A percentile compares a stretch with the other conserved stretches of the same genome.
Conservation (phyloP, 108 stramenopile genomes). For the Fragilaria radians region DNA sequence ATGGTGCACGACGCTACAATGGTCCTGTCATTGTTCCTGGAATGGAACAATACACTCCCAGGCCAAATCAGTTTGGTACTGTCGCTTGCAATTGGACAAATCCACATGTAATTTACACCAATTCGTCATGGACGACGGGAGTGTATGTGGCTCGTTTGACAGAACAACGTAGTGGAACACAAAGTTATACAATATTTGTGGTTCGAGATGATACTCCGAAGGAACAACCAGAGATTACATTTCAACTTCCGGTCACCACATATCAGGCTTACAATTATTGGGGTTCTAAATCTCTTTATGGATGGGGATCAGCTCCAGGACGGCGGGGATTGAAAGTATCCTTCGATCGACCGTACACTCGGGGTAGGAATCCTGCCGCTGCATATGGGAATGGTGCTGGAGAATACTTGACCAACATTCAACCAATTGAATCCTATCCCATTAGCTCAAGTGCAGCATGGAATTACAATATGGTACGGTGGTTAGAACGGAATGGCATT, state of each 20-base stretch:
- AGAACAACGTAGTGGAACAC: not conserved
- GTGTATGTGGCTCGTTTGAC: constrained; percentile 9
- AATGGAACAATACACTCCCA: constrained; percentile 2
- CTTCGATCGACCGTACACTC: constrained; percentile 2
- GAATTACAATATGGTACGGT: constrained; percentile 13
- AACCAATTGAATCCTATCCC: constrained; percentile 5
- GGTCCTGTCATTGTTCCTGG: constrained; percentile 7
- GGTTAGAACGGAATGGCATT: constrained; percentile 10
- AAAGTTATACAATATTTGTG: constrained; percentile 14
- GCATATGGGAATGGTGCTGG: not conserved
- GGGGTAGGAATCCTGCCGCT: not conserved
- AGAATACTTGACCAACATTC: not conserved
- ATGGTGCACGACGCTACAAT: constrained; percentile 1
- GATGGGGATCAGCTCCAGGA: not conserved
- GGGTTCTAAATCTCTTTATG: constrained; percentile 9
- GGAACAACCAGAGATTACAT: constrained; percentile 5
- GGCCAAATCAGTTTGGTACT: not conserved
- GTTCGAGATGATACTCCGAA: constrained; percentile 5
- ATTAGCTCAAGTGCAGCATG: constrained; percentile 3
- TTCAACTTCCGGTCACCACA: constrained; percentile 10
- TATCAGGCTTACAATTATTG: constrained; percentile 17
- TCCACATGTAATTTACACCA: constrained; percentile 3
- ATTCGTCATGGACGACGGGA: constrained; percentile 6
- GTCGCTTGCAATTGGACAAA: constrained; percentile 8
- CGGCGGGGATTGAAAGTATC: not conserved